Conservation (phyloP, 73 alveolate genomes). For the Paramecium biaurelia region DNA sequence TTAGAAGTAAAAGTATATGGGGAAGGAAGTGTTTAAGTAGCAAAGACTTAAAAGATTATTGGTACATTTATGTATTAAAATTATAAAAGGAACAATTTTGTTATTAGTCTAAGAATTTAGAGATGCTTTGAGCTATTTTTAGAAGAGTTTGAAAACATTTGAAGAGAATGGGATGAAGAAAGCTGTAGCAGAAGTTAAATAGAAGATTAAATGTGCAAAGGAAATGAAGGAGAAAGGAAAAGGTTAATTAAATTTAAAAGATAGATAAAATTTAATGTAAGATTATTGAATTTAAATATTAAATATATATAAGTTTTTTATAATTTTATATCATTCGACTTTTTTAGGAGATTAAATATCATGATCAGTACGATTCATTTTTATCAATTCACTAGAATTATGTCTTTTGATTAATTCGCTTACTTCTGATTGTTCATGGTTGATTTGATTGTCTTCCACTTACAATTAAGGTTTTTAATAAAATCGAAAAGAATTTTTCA, state of each 20-base stretch:
- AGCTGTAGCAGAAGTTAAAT: conserved; percentile 64
- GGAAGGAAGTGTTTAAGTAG: conserved; percentile 77
- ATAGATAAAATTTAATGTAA: conserved; percentile 46
- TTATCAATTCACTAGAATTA: conserved; percentile 38
- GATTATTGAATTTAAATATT: conserved; percentile 20
- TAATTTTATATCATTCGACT: not conserved
- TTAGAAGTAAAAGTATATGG: conserved; percentile 85
- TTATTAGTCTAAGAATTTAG: conserved; percentile 66
- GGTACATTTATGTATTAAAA: conserved; percentile 22
- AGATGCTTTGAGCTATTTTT: conserved; percentile 80
- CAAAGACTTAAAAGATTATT: conserved; percentile 81
- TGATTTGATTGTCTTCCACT: not conserved
- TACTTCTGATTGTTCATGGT: conserved; percentile 2
- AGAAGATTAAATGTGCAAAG: conserved; percentile 54
- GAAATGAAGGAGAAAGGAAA: conserved; percentile 59
- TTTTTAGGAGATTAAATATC: conserved; percentile 14
- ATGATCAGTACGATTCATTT: conserved; percentile 6
- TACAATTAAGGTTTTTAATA: not conserved
- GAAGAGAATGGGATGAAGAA: conserved; percentile 67
- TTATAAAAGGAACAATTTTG: conserved; percentile 66
- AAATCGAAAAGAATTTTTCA: conserved; percentile 14
- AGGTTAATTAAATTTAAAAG: conserved; percentile 35
- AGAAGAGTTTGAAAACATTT: conserved; percentile 61
- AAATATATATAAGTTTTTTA: not conserved
- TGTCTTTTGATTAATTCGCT: conserved; percentile 20